Conservation (phyloP, 345 rosid species). For the Citrus hindsii region DNA sequence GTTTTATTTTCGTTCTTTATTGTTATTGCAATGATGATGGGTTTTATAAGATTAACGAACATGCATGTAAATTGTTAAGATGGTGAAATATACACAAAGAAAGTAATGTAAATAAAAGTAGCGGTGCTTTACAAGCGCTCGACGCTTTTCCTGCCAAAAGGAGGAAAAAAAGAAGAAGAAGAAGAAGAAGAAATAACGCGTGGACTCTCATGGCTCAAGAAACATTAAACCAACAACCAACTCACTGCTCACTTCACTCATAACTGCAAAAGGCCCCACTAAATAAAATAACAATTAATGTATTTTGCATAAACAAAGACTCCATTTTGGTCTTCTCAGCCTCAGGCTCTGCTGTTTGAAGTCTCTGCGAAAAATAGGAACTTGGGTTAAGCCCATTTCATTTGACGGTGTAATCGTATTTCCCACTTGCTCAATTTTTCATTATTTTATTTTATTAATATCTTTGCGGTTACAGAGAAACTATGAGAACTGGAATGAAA, state of each 20-base stretch:
- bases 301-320: neutral
- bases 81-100: no score
- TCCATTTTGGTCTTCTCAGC: neutral
- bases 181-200: neutral
- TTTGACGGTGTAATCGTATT: neutral
- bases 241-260: neutral
- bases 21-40: no score
- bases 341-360: neutral
- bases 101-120: no score
- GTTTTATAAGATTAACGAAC: no score
- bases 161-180: neutral
- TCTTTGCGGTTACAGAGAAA: neutral
- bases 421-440: neutral
- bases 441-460: neutral
- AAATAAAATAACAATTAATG: neutral
- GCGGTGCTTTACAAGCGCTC: no score
- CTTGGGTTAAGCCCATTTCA: neutral
- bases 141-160: no score
- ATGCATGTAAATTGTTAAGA: no score
- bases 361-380: neutral
- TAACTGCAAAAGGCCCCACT: neutral
- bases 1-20: no score
- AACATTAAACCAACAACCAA: neutral
- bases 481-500: neutral
- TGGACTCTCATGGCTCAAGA: neutral